Conservation (phyloP, 345 rosid species). For the Salix arbutifolia region DNA sequence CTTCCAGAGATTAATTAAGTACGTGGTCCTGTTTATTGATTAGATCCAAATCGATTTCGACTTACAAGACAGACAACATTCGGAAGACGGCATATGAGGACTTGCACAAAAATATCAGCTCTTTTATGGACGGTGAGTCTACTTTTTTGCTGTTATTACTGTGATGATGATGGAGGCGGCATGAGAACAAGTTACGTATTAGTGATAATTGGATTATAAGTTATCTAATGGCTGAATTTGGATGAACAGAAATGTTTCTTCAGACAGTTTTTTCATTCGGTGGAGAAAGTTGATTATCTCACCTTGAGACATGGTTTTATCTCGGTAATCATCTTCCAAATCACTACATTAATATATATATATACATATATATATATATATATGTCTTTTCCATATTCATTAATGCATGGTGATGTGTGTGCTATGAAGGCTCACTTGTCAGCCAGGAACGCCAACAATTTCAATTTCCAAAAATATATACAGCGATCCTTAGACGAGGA, state of each 20-base stretch:
- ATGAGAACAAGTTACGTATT: not conserved
- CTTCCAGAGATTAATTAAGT: not conserved
- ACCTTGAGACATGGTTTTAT: slow-evolving; percentile 41
- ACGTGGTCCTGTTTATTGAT: not conserved
- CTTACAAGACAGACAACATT: slow-evolving; percentile 28
- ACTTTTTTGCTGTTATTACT: too few relatives aligned
- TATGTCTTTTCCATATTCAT: not conserved
- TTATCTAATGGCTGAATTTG: not conserved
- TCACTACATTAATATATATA: not conserved
- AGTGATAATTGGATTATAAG: not conserved
- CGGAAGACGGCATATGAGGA: slow-evolving; percentile 20
- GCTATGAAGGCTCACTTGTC: slow-evolving; percentile 23
- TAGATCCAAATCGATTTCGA: slow-evolving; percentile 27
- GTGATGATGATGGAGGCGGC: not conserved
- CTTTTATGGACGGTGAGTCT: slow-evolving; percentile 23
- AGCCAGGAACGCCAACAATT: slow-evolving; percentile 22
- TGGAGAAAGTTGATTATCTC: slow-evolving; percentile 38
- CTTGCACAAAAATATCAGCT: slow-evolving; percentile 12
- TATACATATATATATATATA: too few relatives aligned
- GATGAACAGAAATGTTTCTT: slow-evolving; percentile 34
- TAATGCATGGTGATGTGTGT: not conserved
- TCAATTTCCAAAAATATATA: slow-evolving; percentile 39
- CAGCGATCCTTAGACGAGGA: slow-evolving; percentile 42
- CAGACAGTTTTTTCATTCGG: slow-evolving; percentile 35
- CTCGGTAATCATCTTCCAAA: slow-evolving; percentile 19